These are phyloP conservation scores for Ceratocystis ficicola DNA, from an alignment of 2,329 filamentous ascomycete species.

Conservation along the genomic window DNA sequence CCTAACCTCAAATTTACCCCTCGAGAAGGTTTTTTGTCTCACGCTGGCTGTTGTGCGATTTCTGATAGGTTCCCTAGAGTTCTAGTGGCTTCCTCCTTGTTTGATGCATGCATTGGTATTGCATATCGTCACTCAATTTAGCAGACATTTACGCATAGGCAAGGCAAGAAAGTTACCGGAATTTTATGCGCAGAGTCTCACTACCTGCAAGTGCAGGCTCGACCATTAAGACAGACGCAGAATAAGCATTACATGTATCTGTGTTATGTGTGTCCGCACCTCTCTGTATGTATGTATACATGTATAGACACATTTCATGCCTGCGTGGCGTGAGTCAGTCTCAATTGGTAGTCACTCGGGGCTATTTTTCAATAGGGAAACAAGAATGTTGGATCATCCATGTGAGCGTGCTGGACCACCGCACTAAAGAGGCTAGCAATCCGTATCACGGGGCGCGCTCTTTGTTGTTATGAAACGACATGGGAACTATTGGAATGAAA, in stretches of 20 bases:
- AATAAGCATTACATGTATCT: background rate
- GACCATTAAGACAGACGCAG: background rate
- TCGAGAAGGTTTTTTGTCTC: background rate
- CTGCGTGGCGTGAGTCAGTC: background rate
- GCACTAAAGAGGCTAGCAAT: too few relatives aligned
- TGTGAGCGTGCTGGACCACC: too few relatives aligned
- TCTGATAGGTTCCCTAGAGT: background rate
- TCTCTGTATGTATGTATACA: background rate
- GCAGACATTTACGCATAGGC: background rate
- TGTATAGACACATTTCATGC: background rate
- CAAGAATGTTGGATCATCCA: background rate
- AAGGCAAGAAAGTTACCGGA: background rate
- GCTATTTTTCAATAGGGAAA: background rate
- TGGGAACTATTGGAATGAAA: background rate
- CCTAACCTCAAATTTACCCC: background rate
- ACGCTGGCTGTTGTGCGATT: background rate
- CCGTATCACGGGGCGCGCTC: background rate
- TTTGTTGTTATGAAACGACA: background rate
- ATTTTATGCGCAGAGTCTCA: background rate
- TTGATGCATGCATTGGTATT: background rate
- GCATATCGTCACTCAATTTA: background rate
- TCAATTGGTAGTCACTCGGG: background rate
- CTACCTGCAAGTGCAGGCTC: background rate
- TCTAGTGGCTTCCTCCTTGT: constrained; percentile 7
- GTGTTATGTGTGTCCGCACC: too few relatives aligned